Base-by-base conservation (phyloP, 2,329 filamentous ascomycete species). In the Aspergillus sp. region DNA sequence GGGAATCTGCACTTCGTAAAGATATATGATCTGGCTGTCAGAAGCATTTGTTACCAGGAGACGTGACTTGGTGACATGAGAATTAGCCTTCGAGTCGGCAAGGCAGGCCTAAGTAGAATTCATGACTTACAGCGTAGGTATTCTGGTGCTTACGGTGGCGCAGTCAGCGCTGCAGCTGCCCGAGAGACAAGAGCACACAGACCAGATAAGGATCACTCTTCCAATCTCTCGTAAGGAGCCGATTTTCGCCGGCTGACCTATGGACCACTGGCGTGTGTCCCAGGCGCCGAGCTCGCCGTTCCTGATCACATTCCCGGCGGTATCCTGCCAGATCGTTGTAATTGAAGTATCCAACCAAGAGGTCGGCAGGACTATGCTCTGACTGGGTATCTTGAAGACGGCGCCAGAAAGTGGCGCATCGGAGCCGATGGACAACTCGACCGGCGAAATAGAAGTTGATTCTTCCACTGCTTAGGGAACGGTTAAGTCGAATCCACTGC, bases 161-260 rank as follows among this genome's bases (percentile, higher is more conserved):
- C 28, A 57, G 28, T 5, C 39, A 58, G 43, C 62, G 50, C 36
- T 65, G 55, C n/a, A 61, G 36, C 47, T 67, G 65, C 13, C 61
- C 63, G 23, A 67, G 57, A 39, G 63, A 57, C 21, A 67, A 49
- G 15, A 67, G 54, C 36, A 53, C 41, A 54, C 63, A 64, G 21
- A 65, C 2, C 17, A 63, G 63, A 54, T 67, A 65, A 12, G 63
- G 61, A 55, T 65, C 63, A 32, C 59, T 41, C 8, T 32, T 58
- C 65, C 63, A 65, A 43, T 63, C 50, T 7, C 51, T 51, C 12
- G 59, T 32, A 32, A 32, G 30, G 30, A 32, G 30, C 30, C 30
- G 10, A 10, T 32, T 32, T 12, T 32, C 30, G 30, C 30, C 30
- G 4, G 30, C 9, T 32, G 30, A 32, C 30, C 10, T 32, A 10